Percentiles rank a stretch among this genome's conserved stretches.
These are phyloP conservation scores for Metschnikowia picachoensis DNA, from an alignment of 805 yeast species.

Conservation along the genomic window DNA sequence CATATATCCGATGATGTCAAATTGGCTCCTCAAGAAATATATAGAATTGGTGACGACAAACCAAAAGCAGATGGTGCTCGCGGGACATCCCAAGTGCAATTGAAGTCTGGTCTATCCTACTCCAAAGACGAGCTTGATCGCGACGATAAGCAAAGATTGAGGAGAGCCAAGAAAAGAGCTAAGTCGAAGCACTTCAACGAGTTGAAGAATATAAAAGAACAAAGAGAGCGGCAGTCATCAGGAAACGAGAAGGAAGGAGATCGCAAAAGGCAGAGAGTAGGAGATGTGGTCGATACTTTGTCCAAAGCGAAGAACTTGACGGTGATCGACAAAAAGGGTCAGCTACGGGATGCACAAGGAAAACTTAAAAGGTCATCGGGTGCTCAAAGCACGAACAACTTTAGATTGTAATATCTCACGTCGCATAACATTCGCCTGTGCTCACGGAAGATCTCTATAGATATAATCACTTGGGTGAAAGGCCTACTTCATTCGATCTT, in stretches of 20 bases:
- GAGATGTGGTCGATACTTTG: conserved; percentile 66
- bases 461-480: no score
- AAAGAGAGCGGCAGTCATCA: conserved; percentile 22
- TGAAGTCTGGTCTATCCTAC: conserved; percentile 75
- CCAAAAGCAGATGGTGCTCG: conserved; percentile 26
- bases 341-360: conserved; percentile 69
- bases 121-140: conserved; percentile 77
- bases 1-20: conserved; percentile 68
- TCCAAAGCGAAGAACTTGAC: conserved; percentile 72
- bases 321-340: conserved; percentile 72
- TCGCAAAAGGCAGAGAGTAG: conserved; percentile 52
- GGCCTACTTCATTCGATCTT: no score
- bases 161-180: conserved; percentile 83
- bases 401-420: conserved; percentile 14
- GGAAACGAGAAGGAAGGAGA: conserved; percentile 16
- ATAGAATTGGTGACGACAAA: conserved; percentile 47
- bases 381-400: conserved; percentile 26
- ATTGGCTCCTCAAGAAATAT: conserved; percentile 94
- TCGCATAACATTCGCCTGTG: no score
- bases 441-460: no score
- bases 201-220: conserved; percentile 27
- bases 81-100: conserved; percentile 52
- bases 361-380: conserved; percentile 47
- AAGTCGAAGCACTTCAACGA: conserved; percentile 52
- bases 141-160: conserved; percentile 81